These are phyloP conservation scores for Aureobasidium leucospermi DNA, from an alignment of 2,329 filamentous ascomycete genomes.

Conservation along the genomic window DNA sequence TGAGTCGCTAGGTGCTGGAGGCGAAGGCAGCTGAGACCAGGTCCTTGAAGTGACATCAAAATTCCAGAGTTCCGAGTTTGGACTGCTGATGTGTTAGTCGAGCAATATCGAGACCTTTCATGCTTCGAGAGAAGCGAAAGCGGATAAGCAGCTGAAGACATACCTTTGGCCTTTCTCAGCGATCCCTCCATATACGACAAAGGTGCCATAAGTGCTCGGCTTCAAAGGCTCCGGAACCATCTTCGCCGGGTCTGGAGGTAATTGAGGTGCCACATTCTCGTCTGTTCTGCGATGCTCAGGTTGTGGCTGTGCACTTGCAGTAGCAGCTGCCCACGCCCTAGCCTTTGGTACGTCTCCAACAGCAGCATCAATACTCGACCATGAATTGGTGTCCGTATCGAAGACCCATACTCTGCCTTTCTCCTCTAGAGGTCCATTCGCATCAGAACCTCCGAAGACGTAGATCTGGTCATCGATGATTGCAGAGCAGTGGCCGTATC, in stretches of 20 bases:
- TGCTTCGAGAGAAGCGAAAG: neutral
- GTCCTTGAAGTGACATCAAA: conserved; percentile 43
- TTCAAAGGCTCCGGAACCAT: conserved; percentile 35
- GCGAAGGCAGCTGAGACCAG: conserved; percentile 45
- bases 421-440: conserved; percentile 22
- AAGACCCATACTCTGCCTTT: conserved; percentile 39
- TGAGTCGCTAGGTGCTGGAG: conserved; percentile 28
- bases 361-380: conserved; percentile 34
- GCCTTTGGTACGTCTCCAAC: conserved; percentile 20
- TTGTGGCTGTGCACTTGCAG: conserved; percentile 33
- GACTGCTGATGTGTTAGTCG: neutral
- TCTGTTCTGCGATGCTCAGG: conserved; percentile 25
- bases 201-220: conserved; percentile 38
- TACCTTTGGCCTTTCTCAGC: conserved; percentile 21
- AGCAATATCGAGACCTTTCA: no score
- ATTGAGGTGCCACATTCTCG: conserved; percentile 27
- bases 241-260: conserved; percentile 34
- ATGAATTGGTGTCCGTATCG: conserved; percentile 33
- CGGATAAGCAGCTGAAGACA: neutral
- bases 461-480: conserved; percentile 39
- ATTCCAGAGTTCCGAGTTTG: conserved; percentile 41
- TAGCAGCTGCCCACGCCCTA: conserved; percentile 31
- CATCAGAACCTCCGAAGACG: conserved; percentile 34
- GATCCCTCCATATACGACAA: conserved; percentile 46
- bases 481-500: conserved; percentile 36